phyloP scores from a whole-genome alignment of 108 stramenopile species.

The Chaetoceros muelleri region DNA sequence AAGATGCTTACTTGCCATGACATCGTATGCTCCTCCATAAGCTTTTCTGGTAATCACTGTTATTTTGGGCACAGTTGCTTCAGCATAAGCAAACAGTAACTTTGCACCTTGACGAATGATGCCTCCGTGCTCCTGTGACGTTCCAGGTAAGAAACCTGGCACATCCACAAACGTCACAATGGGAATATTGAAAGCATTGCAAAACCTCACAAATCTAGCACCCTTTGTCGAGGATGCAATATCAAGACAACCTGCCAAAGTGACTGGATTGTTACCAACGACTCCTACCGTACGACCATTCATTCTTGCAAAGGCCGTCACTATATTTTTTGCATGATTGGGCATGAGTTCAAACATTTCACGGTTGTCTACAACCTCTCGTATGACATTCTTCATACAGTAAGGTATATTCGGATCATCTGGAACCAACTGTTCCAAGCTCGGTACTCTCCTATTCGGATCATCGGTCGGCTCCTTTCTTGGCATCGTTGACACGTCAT shows the following conservation, averaged over 20 bases:
- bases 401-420: conserved; percentile 98
- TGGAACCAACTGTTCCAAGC: conserved; percentile 86
- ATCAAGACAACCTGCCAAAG: conserved; percentile 96
- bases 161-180: conserved; percentile 99
- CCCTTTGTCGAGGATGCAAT: conserved; percentile 93
- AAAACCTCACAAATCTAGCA: conserved; percentile 95
- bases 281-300: conserved; percentile 93
- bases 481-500: conserved; percentile 67
- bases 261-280: conserved; percentile 96
- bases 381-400: conserved; percentile 74
- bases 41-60: conserved; percentile 99
- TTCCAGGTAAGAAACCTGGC: conserved; percentile 98
- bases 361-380: conserved; percentile 87
- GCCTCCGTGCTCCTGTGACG: conserved; percentile 80
- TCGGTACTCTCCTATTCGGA: conserved; percentile 69
- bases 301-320: conserved; percentile 93
- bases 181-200: conserved; percentile 98
- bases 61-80: conserved; percentile 96
- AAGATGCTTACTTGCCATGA: conserved; percentile 98
- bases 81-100: conserved; percentile 97
- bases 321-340: conserved; percentile 93
- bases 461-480: conserved; percentile 62
- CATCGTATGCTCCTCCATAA: conserved; percentile 99
- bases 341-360: conserved; percentile 94
- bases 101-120: conserved; percentile 98